Percentiles rank a stretch among this genome's conserved stretches.
These are phyloP conservation scores for Saccharomyces hybrid DNA, from an alignment of 1,139 yeast species.

Conservation along the genomic window DNA sequence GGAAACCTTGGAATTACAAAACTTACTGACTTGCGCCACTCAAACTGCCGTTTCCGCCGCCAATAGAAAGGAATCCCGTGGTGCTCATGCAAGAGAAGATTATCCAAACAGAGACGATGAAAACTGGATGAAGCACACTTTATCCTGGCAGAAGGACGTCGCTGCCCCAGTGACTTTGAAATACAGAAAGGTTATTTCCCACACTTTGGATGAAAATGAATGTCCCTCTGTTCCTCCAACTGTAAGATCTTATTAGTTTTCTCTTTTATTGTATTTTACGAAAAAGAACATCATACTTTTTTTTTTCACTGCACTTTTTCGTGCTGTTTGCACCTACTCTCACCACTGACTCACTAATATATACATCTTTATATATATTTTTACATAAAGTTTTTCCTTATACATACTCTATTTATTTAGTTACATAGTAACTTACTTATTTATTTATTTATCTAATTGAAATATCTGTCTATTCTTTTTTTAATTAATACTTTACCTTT, in stretches of 20 bases:
- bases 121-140: slow-evolving; percentile 96
- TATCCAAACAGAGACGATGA: slow-evolving; percentile 92
- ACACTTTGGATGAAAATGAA: slow-evolving; percentile 84
- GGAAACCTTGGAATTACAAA: slow-evolving; percentile 92
- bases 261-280: not conserved
- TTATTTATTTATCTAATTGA: slow-evolving; percentile 10
- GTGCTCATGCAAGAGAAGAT: slow-evolving; percentile 99
- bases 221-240: slow-evolving; percentile 97
- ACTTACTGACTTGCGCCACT: slow-evolving; percentile 92
- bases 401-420: slow-evolving; percentile 3
- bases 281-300: not conserved
- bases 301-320: not conserved
- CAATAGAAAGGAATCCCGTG: slow-evolving; percentile 95
- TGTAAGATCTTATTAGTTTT: slow-evolving; percentile 70
- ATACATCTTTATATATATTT: not conserved
- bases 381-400: not conserved
- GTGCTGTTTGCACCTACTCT: not conserved
- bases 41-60: slow-evolving; percentile 95
- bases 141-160: slow-evolving; percentile 75
- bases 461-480: not conserved
- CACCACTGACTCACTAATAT: not conserved
- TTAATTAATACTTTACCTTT: slow-evolving; percentile 2
- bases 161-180: slow-evolving; percentile 69
- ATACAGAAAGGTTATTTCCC: slow-evolving; percentile 79
- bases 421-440: slow-evolving; percentile 5